Base-by-base conservation (phyloP, 2,329 filamentous ascomycete species). In the Amauroascus verrucosus region DNA sequence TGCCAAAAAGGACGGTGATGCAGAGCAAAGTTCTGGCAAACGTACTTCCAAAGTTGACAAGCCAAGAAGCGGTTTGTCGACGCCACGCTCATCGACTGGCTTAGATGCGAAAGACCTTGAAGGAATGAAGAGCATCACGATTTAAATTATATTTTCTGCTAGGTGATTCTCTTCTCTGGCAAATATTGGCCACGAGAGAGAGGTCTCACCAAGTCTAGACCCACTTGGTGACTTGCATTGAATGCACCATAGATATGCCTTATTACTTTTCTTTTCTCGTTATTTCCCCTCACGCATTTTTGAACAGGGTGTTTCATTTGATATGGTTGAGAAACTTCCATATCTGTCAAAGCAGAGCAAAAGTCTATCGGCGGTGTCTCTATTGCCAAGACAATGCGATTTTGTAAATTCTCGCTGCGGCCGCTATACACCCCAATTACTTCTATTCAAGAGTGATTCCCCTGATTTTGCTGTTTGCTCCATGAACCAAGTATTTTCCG, bases 71-170 rank as follows among this genome's bases (percentile, higher is more conserved):
- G 59, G 54, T 48, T 61, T 66, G 49, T 61, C 62, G 18, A 63
- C 63, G 9, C 61, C 60, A 40, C 61, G 55, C 49, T 58, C 65
- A 13, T 59, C 64, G 47, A 60, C 58, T 30, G 63, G 57, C 54
- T 61, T 67, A 59, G 71, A 68, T 48, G 65, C 62, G 33, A 70
- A 66, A 59, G 70, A 65, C 55, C 65, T 71, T 53, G 71, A 69
- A 47, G 71, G 68, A 44, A 75, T 75, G 72, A 75, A 73, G 62
- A 74, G 69, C 56, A 70, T 75, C 59, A 65, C 50, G 30, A 54
- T 57, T 47, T 57, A 33, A 57, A n/a, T 20, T 35, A 13, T 37
- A 11, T 6, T 7, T 16, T n/a, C n/a, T n/a, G n/a, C n/a, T 13
- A 11, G 26, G 28, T 18, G n/a, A n/a, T 18, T 24, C 24, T 18